phyloP scores from a whole-genome alignment of 192 early-diverging fungal genomes.

The Coemansia sp. region DNA sequence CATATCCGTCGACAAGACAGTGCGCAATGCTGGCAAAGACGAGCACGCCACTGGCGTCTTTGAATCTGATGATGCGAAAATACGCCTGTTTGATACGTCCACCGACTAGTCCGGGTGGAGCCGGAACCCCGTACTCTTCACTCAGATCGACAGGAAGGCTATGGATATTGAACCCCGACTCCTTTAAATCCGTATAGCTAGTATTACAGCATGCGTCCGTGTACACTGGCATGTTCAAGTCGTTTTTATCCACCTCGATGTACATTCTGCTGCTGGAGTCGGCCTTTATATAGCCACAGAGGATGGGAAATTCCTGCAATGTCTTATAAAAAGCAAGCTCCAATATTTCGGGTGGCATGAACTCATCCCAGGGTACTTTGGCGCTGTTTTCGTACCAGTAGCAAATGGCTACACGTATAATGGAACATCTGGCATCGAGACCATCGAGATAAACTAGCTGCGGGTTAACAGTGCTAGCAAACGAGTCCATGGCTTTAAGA shows the following conservation, averaged over 20 bases:
- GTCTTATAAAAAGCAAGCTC: constrained; percentile 17
- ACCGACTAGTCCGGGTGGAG: not conserved
- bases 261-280: not conserved
- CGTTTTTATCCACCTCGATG: constrained; percentile 4
- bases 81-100: not conserved
- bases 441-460: constrained; percentile 4
- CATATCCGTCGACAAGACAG: not conserved
- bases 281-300: constrained; percentile 8
- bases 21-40: not conserved
- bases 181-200: not conserved
- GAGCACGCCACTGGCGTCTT: not conserved
- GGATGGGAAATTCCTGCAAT: constrained; percentile 17
- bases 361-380: not conserved
- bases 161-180: not conserved
- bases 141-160: not conserved
- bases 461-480: constrained; percentile 1
- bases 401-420: constrained; percentile 6
- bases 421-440: constrained; percentile 8
- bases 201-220: constrained; percentile 10
- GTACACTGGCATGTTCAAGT: constrained; percentile 38
- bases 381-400: constrained; percentile 20
- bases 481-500: not conserved
- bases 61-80: not conserved
- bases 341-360: constrained; percentile 23
- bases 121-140: not conserved